Evolutionary conservation across 2,329 filamentous ascomycete species (phyloP), one percentile per base, ranked within the genome.

Genomic region (Hypoxylon sp.): DNA sequence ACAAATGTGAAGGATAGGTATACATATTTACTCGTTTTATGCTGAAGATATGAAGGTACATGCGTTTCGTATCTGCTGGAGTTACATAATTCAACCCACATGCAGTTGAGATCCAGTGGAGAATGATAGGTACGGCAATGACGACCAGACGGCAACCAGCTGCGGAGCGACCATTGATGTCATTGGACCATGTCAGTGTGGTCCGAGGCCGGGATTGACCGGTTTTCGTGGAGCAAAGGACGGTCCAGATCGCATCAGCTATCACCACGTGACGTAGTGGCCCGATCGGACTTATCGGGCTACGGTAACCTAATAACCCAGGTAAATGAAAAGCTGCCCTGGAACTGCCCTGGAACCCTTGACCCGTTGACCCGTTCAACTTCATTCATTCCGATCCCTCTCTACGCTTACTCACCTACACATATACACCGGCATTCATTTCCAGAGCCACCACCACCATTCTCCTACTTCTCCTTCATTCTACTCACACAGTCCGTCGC

Each of bases 211-310:
- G 63, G 63, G 21, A 57, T 57, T 63, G 27, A 58, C 58, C 67
- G 67, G 53, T n/a, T 42, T 42, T 37, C 29, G 24, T 58, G 46
- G 54, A 53, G 50, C 15, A 37, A 29, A n/a, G 61, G 65, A 62
- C 46, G 27, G 59, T 6, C 58, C 37, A 65, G 65, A 61, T 48
- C 37, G 37, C 3, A 44, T 44, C 39, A 39, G 31, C 46, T 70
- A 71, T 71, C 68, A 39, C 13, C 70, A 72, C 70, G 70, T 72
- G 70, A 72, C 42, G 53, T 37, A 37, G 15, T 42, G 53, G 37
- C 58, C 62, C 37, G 59, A 68, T 67, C 66, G 69, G 66, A 67
- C 57, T 69, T 71, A 71, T 69, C 69, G 69, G 69, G 59, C 39
- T 48, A 48, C 39, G 29, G 39, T 62, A 54, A 54, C 58, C 50